phyloP scores from a whole-genome alignment of 208 protist species.

The Trypanosoma cruzi region DNA sequence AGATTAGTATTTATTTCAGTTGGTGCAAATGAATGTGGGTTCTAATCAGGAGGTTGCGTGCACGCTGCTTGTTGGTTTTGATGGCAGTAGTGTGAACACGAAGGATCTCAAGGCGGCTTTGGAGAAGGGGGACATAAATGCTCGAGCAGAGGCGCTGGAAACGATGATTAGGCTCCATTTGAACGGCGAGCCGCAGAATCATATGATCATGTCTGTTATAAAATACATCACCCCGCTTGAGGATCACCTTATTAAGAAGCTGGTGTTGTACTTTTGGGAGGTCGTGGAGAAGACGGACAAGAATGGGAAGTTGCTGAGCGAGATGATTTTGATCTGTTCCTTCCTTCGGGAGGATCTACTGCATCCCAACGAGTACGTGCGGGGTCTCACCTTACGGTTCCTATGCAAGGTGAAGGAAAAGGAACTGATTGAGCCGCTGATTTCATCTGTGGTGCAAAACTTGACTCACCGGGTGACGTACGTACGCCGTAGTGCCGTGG shows the following conservation, averaged over 20 bases:
- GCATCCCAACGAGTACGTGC: slow-evolving; percentile 98
- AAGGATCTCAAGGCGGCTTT: slow-evolving; percentile 92
- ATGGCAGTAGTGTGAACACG: slow-evolving; percentile 38
- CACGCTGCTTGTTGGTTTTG: slow-evolving; percentile 65
- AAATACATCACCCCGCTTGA: slow-evolving; percentile 94
- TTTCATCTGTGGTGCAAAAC: slow-evolving; percentile 94
- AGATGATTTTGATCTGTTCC: slow-evolving; percentile 99
- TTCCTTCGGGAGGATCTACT: slow-evolving; percentile 96
- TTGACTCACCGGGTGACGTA: slow-evolving; percentile 95
- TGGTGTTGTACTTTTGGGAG: slow-evolving; percentile 98
- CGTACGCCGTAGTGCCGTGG: slow-evolving; percentile 97
- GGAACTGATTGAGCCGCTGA: slow-evolving; percentile 97
- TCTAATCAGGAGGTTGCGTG: slow-evolving; percentile 64
- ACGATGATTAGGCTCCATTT: slow-evolving; percentile 93
- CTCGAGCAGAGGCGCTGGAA: slow-evolving; percentile 92
- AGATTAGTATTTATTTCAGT: no score
- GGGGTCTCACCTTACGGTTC: slow-evolving; percentile 97
- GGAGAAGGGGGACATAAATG: slow-evolving; percentile 81
- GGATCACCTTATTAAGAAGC: slow-evolving; percentile 96
- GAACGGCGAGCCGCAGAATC: slow-evolving; percentile 96
- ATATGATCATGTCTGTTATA: slow-evolving; percentile 98
- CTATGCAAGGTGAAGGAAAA: slow-evolving; percentile 97
- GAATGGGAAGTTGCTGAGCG: slow-evolving; percentile 95
- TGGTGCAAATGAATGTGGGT: slow-evolving; percentile 6
- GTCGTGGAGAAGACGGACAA: slow-evolving; percentile 96